Base-by-base conservation (phyloP, 768 basidiomycete species). In the Mycena albidolilacea region DNA sequence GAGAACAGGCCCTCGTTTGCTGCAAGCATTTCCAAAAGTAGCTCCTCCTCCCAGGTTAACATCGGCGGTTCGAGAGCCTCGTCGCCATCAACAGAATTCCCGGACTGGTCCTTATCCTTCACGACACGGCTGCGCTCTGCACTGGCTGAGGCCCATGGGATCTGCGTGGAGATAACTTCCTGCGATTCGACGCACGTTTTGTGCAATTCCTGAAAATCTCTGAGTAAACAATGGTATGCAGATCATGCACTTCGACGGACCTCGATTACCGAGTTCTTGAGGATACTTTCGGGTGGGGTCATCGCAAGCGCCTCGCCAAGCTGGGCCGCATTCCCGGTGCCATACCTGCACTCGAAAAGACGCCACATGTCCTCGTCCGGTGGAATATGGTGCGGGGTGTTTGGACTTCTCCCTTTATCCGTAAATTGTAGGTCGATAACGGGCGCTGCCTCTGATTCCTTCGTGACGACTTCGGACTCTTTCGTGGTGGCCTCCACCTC, bases 101-200 rank as follows among this genome's bases (percentile, higher is more conserved):
- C 52, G 12, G n/a, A 30, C 12, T 64, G 61, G n/a, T 64, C 55
- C 46, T 48, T 17, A 23, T 7, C 9, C 21, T 54, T 54, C 8
- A 38, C 55, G 7, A 30, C 63, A 10, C 70, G 62, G 46, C 67
- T 68, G 19, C 89, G 89, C 75, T 93, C 92, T 4, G 95, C 96
- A n/a, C 91, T 89, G 2, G 95, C 91, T 35, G 91, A 89, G 3
- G 96, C 96, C 96, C 96, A 97, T 8, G 93, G 91, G 77, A 97
- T 96, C 81, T 97, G 96, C 8, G 93, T 90, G 74, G 87, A 92
- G 43, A 97, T 90, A 17, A 96, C 86, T 71, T 96, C 95, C 80
- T 96, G 95, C 2, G 95, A 96, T 3, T 89, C 86, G 43, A 90
- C 87, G 79, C 95, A 96, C 78, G 94, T 94, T 12, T 81, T 77